Evolutionary conservation across 176 grass and related monocot genomes (phyloP), one percentile per base, ranked within the genome.

Genomic region (Calamus simplicifolius): DNA sequence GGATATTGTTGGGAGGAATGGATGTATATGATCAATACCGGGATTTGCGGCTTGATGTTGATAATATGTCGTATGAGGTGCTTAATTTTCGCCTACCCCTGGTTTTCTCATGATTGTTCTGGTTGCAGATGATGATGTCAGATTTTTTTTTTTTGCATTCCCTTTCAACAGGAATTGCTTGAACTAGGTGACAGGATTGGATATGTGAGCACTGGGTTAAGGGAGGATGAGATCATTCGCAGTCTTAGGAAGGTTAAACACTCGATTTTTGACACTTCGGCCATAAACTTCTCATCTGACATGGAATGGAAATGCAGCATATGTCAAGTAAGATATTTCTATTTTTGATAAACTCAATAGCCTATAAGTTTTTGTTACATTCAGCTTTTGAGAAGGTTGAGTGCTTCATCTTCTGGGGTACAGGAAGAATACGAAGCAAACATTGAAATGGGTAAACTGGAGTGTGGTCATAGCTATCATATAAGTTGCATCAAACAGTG

Each of bases 1-100:
- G 93, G 64, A 38, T 92, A 29, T 58, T 92, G 51, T 69, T 83
- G 23, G 87, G 84, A 71, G 80, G 93, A 62, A 72, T 87, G 78
- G 74, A 82, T 43, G 67, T 85, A 23, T 74, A 85, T 67, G 93
- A 98, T 54, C 71, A 80, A n/a, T 84, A 92, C n/a, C 84, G 68
- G 8, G 84, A 85, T 74, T 98, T 79, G 87, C 84, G 84, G 25
- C 81, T 98, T 17, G 93, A 98, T 48, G 93, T 98, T 17, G 93
- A 98, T 66, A 81, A 92, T 59, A 85, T 88, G 93, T 85, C 88
- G 18, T 98, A 98, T 26, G 93, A 98, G 81, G 93, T 98, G 58
- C 6, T 10, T 58, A 61, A 16, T 25, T 48, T 29, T 3, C 1
- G 35, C 2, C 28, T 10, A 56, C 16, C 50, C 52, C 16, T 43